Conservation (phyloP, 208 protist genomes). For the Lotmaria passim region DNA sequence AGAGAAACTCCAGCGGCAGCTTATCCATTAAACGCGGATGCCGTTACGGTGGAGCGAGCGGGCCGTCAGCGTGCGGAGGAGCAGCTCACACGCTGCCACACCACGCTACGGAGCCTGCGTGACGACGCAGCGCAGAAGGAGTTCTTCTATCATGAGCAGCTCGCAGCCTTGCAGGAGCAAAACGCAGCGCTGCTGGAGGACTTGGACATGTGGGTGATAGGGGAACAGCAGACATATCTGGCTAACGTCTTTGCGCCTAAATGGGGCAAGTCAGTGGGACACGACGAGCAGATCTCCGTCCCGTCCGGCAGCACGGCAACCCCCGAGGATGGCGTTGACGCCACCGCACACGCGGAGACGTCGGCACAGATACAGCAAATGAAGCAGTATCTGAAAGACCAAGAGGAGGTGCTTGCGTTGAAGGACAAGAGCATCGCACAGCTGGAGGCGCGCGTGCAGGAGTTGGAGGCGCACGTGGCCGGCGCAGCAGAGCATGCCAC, state of each 20-base stretch:
- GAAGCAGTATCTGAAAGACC: constrained; percentile 10
- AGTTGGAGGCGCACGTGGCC: background rate
- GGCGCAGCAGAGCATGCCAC: background rate
- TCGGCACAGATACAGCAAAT: background rate
- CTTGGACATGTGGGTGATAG: constrained; percentile 19
- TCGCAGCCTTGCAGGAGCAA: constrained; percentile 27
- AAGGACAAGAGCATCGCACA: constrained; percentile 9
- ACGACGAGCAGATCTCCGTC: background rate
- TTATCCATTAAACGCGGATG: background rate
- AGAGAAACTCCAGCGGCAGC: background rate
- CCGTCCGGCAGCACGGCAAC: background rate
- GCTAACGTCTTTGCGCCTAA: background rate
- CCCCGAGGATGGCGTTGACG: background rate
- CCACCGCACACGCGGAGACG: background rate
- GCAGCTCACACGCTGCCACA: constrained; percentile 20
- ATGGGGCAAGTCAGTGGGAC: background rate
- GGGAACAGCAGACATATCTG: background rate
- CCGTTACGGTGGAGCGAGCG: background rate
- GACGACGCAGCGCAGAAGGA: constrained; percentile 10
- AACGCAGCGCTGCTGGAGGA: constrained; percentile 31
- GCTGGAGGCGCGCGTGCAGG: constrained; percentile 7
- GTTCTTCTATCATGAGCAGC: constrained; percentile 3
- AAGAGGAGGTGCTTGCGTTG: background rate
- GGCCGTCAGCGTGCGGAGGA: constrained; percentile 13
- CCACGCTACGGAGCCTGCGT: constrained; percentile 9